phyloP scores from a whole-genome alignment of 768 basidiomycete genomes.

The Boletus reticuloceps region DNA sequence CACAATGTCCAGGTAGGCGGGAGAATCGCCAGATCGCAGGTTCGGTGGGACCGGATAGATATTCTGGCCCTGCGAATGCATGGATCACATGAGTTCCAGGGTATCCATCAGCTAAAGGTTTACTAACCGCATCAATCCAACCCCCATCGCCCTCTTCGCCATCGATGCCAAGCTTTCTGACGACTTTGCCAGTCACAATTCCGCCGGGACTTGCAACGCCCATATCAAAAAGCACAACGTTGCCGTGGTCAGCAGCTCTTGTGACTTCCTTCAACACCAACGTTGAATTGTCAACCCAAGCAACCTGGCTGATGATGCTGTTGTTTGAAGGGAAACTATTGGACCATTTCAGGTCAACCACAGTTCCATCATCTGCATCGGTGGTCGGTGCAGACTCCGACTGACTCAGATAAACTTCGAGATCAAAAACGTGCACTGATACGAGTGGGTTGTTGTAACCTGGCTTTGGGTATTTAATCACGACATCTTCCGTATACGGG shows the following conservation, averaged over 20 bases:
- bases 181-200: conserved; percentile 49
- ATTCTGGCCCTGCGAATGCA: conserved; percentile 50
- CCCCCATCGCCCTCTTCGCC: conserved; percentile 91
- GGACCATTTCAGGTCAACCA: conserved; percentile 65
- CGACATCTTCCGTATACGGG: conserved; percentile 67
- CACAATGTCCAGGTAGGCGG: conserved; percentile 88
- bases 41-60: conserved; percentile 54
- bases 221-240: conserved; percentile 74
- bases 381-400: conserved; percentile 26
- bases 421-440: conserved; percentile 77
- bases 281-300: conserved; percentile 77
- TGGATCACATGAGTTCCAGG: conserved; percentile 11
- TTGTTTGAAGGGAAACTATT: conserved; percentile 54
- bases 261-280: conserved; percentile 87
- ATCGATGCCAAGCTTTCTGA: conserved; percentile 72
- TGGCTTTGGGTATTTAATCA: conserved; percentile 85
- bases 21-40: conserved; percentile 40
- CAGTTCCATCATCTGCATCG: conserved; percentile 38
- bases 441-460: conserved; percentile 89
- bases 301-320: conserved; percentile 77
- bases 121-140: conserved; percentile 86
- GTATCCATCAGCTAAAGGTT: conserved; percentile 1
- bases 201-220: conserved; percentile 22
- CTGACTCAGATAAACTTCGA: conserved; percentile 50
- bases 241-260: conserved; percentile 76